These are phyloP conservation scores for Marchantia polymorpha DNA, from an alignment of 225 moss, liverwort and hornwort genomes.

Conservation along the genomic window DNA sequence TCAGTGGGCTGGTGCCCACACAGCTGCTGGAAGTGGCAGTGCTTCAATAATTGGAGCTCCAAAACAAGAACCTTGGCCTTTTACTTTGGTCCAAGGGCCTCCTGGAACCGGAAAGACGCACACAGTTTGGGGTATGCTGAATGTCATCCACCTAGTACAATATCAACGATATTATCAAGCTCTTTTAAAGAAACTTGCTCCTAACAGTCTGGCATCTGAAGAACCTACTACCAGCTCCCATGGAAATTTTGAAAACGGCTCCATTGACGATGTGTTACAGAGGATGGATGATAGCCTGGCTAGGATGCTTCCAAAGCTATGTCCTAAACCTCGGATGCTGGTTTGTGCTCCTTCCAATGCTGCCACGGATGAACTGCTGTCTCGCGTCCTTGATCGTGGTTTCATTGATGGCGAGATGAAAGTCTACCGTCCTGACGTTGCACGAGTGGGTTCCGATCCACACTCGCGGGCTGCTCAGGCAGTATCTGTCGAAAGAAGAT, in stretches of 20 bases:
- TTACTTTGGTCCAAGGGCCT: conserved; percentile 97
- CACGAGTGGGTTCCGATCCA: conserved; percentile 92
- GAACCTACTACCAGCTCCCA: conserved; percentile 56
- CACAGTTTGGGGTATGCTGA: conserved; percentile 99
- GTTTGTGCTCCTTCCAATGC: conserved; percentile 99
- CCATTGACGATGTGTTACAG: conserved; percentile 90
- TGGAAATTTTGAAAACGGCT: conserved; percentile 72
- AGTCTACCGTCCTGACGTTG: conserved; percentile 92
- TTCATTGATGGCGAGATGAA: conserved; percentile 99
- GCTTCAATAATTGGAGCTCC: conserved; percentile 51
- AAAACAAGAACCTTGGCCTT: conserved; percentile 89
- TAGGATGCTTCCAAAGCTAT: conserved; percentile 85
- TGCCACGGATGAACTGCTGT: conserved; percentile 95
- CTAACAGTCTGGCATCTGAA: conserved; percentile 76
- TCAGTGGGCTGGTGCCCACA: conserved; percentile 99
- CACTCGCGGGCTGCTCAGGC: conserved; percentile 85
- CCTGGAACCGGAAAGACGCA: conserved; percentile 99
- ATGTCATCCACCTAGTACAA: conserved; percentile 96
- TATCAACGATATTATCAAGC: conserved; percentile 99
- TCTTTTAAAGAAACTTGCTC: conserved; percentile 91
- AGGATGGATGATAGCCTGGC: conserved; percentile 95
- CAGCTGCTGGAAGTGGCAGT: conserved; percentile 71
- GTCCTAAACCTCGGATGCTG: conserved; percentile 98
- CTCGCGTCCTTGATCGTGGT: conserved; percentile 91
- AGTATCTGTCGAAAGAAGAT: conserved; percentile 93